Evolutionary conservation across 495 filamentous ascomycete genomes (phyloP).

Genomic region (Trichocladium antarcticum): DNA sequence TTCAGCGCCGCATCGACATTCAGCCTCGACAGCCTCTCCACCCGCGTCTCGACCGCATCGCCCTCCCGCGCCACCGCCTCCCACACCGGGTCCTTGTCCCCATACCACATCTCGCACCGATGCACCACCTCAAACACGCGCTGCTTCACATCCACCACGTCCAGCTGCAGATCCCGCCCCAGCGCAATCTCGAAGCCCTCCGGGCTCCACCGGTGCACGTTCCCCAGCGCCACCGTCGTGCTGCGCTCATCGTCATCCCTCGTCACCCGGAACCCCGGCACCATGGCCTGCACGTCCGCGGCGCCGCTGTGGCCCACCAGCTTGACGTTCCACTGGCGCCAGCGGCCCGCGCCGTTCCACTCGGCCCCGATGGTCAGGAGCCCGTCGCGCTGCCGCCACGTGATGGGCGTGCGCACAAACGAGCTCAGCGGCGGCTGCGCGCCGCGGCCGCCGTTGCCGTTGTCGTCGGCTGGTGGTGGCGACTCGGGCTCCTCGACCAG

Average conservation of each 20-base stretch:
- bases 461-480: too few relatives aligned
- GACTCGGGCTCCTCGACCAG: conserved; percentile 32
- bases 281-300: background rate
- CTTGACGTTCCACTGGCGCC: conserved; percentile 17
- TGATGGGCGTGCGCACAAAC: conserved; percentile 21
- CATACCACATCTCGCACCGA: conserved; percentile 34
- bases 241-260: background rate
- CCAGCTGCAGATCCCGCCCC: conserved; percentile 28
- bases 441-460: too few relatives aligned
- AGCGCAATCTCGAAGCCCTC: conserved; percentile 23
- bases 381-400: conserved; percentile 18
- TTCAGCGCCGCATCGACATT: conserved; percentile 26
- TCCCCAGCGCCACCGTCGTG: conserved; percentile 10
- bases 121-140: conserved; percentile 27
- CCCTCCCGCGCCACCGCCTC: conserved; percentile 19
- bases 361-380: conserved; percentile 19
- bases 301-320: conserved; percentile 12
- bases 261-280: conserved; percentile 5
- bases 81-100: conserved; percentile 34
- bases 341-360: conserved; percentile 9
- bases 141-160: conserved; percentile 20
- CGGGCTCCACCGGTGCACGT: conserved; percentile 8
- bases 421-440: conserved; percentile 9
- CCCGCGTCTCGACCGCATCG: conserved; percentile 15
- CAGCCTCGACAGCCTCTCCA: conserved; percentile 27